phyloP scores from a whole-genome alignment of 805 yeast genomes.

The Hanseniaspora mollemarum region DNA sequence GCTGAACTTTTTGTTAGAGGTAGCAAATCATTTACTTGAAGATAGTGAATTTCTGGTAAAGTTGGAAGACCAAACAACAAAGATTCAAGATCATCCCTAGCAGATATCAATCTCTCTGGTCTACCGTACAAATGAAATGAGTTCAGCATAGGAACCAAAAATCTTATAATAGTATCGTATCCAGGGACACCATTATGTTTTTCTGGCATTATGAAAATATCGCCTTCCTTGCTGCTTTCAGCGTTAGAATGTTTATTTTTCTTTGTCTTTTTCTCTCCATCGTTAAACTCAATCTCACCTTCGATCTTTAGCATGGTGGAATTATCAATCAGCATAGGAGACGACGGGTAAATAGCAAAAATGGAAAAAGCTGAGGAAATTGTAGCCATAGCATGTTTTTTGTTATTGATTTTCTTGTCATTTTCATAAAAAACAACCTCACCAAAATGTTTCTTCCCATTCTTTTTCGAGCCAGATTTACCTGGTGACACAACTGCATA shows the following conservation, averaged over 20 bases:
- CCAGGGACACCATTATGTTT: constrained; percentile 61
- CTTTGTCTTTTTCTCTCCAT: constrained; percentile 35
- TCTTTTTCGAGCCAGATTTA: constrained; percentile 33
- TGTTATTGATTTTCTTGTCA: constrained; percentile 55
- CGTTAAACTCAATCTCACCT: constrained; percentile 58
- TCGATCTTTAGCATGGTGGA: constrained; percentile 83
- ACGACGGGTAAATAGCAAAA: constrained; percentile 86
- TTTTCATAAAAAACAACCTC: constrained; percentile 69
- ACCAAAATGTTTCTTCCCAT: constrained; percentile 41
- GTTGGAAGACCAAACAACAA: constrained; percentile 63
- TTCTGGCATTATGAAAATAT: constrained; percentile 53
- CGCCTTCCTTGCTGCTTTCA: constrained; percentile 15
- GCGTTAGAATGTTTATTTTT: not conserved
- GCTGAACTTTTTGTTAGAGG: constrained; percentile 31
- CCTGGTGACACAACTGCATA: constrained; percentile 80
- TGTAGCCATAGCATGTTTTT: constrained; percentile 65
- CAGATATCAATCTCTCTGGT: constrained; percentile 50
- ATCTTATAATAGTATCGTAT: constrained; percentile 61
- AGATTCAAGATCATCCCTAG: constrained; percentile 43
- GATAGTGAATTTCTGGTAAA: constrained; percentile 54
- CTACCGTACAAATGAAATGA: constrained; percentile 64
- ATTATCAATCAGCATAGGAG: constrained; percentile 67
- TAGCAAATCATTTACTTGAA: constrained; percentile 48
- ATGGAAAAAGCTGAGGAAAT: constrained; percentile 58
- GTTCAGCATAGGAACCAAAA: constrained; percentile 58